Conservation (phyloP, 306 rosid species). For the Medicago lupulina region DNA sequence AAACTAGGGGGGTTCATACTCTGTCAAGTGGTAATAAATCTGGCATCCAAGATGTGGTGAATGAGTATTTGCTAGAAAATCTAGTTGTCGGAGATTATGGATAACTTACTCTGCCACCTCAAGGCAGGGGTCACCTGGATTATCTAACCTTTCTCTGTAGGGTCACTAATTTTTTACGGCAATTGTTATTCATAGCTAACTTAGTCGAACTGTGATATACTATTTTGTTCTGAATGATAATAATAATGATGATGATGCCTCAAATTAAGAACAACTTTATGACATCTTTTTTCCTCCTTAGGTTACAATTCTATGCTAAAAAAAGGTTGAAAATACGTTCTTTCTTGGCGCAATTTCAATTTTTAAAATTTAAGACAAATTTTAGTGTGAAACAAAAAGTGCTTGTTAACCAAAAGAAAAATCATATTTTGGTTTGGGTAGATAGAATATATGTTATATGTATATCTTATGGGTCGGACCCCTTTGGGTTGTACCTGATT, state of each 20-base stretch:
- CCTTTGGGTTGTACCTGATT: slow-evolving; percentile 4
- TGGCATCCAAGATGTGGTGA: neutral
- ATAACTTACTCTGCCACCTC: slow-evolving; percentile 4
- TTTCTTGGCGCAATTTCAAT: neutral
- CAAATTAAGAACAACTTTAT: slow-evolving; percentile 1
- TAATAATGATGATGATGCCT: neutral
- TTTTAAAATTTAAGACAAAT: slow-evolving; percentile 1
- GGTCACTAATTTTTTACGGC: slow-evolving; percentile 2
- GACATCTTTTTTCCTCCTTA: slow-evolving; percentile 1
- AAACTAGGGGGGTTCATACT: neutral
- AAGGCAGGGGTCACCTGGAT: slow-evolving; percentile 14
- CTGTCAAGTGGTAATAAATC: slow-evolving; percentile 1
- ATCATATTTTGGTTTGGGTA: slow-evolving; percentile 7
- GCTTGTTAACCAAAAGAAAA: slow-evolving; percentile 6
- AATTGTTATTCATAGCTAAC: slow-evolving; percentile 10
- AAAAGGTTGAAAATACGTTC: neutral
- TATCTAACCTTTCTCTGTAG: slow-evolving; percentile 26
- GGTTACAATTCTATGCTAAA: neutral
- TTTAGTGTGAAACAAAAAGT: neutral
- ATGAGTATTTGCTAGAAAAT: slow-evolving; percentile 28
- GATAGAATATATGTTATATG: neutral
- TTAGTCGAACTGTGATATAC: slow-evolving; percentile 11
- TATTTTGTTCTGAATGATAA: neutral
- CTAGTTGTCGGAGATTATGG: slow-evolving; percentile 25
- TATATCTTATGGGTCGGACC: neutral